Base-by-base conservation (phyloP, 1,284 basidiomycete species). In the Cryptococcus amylolentus region DNA sequence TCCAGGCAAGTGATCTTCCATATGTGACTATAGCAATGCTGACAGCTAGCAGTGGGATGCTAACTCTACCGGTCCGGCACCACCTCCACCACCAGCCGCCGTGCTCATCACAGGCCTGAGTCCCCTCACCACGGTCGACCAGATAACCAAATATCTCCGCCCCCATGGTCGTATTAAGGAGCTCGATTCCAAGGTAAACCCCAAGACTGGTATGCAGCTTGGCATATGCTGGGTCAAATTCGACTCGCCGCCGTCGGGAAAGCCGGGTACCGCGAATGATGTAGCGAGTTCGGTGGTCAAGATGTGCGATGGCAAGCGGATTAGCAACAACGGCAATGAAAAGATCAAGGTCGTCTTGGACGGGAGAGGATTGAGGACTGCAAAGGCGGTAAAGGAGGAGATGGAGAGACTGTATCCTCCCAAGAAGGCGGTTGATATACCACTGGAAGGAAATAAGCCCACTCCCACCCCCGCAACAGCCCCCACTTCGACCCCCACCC, bases 141-240 rank as follows among this genome's bases (percentile, higher is more conserved):
- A 84, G 49, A 82, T 97, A 52, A 81, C 85, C 49, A 81, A 83
- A 10, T 85, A 88, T 68, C 88, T 96, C 69, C 75, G 81, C 4
- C 68, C 78, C 12, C 83, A 89, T 67, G 94, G 93, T 2, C 72
- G 80, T 12, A 81, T 95, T 65, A 68, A 81, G 10, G 83, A 85
- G 12, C 86, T 89, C 56, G 88, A 93, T 62, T 84, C 87, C 39
- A 89, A 93, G 70, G 84, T 88, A 59, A 89, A 96, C 77, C 82
- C 84, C 48, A 81, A 83, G 52, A 91, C 86, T 20, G 92, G 92
- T 13, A 86, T 85, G 60, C 84, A 88, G 14, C 81, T 97, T 4
- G 93, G 93, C 6, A 85, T 97, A 42, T 85, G 89, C 51, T 86
- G 84, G 70, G 82, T 97, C 66, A 85, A 83, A 60, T 97, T 83